Base-by-base conservation (phyloP, 2,329 filamentous ascomycete species). In the Cladophialophora immunda region DNA sequence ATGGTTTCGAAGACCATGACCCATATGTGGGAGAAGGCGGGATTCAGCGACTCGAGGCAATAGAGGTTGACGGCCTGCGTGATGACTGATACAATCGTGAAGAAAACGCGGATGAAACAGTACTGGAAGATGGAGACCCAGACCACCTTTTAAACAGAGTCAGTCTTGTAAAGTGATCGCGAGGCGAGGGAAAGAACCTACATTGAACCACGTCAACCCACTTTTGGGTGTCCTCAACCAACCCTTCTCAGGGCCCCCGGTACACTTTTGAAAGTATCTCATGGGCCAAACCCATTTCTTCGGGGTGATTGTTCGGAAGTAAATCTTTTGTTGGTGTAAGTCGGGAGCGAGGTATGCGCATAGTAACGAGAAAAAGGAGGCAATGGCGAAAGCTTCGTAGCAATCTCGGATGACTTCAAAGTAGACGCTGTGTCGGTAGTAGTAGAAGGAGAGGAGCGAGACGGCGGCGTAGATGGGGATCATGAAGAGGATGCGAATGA, bases 401-500 rank as follows among this genome's bases (percentile, higher is more conserved):
- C 92, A 94, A 77, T 95, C 91, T 73, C 91, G 88, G 52, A 94
- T 81, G 60, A 95, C 89, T 75, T 92, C 86, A 77, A 90, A 95
- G 81, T 96, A 96, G 64, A 95, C 87, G 57, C 90, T 88, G 74
- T 93, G 86, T 76, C 85, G 87, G 82, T 95, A 94, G 81, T 86
- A 93, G 71, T 86, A 83, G 73, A 92, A 87, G 67, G 89, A 89
- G 41, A 94, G 84, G 75, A 92, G 92, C 36, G 91, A 89, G 22
- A 93, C 89, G 45, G 89, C 82, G 58, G 90, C 85, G 78, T 96
- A 96, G 68, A 96, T 84, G 45, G 93, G 93, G 58, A 96, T 87
- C 92, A 96, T 94, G 77, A 94, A 89, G 29, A 97, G 85, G 71
- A 97, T 94, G 57, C 93, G 91, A 73, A 96, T 94, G 74, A 95